Conservation (phyloP, 208 protist species). For the Spongospora subterranea region DNA sequence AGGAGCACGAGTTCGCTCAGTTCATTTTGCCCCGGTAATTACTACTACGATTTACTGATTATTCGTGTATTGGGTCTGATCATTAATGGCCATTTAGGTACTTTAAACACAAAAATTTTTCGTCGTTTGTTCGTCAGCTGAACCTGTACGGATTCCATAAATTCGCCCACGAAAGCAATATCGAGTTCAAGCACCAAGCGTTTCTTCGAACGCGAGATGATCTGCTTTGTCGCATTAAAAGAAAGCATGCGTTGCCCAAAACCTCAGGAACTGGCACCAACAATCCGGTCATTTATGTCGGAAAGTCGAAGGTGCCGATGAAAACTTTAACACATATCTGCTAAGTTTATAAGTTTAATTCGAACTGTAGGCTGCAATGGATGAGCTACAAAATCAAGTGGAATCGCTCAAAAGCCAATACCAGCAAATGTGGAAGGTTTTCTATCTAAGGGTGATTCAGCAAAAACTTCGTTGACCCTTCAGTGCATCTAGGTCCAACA, state of each 20-base stretch:
- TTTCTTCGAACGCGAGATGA: slow-evolving; percentile 15
- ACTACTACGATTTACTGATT: not conserved
- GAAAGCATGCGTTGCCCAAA: slow-evolving; percentile 31
- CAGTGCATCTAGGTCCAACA: slow-evolving; percentile 13
- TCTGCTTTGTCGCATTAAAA: not conserved
- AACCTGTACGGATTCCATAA: slow-evolving; percentile 55
- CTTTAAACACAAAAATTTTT: slow-evolving; percentile 57
- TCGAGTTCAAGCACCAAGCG: slow-evolving; percentile 55
- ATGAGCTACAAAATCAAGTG: slow-evolving; percentile 38
- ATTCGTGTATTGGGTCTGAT: not conserved
- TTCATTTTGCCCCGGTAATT: slow-evolving; percentile 1
- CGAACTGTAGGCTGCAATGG: not conserved
- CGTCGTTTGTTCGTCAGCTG: slow-evolving; percentile 51
- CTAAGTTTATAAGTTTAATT: not conserved
- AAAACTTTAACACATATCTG: not conserved
- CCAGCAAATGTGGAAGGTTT: slow-evolving; percentile 54
- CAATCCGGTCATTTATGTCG: not conserved
- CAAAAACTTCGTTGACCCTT: not conserved
- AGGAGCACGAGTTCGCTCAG: slow-evolving; percentile 51
- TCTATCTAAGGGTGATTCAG: not conserved
- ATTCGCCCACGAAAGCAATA: slow-evolving; percentile 38
- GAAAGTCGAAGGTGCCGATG: not conserved
- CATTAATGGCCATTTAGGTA: not conserved
- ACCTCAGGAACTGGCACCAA: not conserved
- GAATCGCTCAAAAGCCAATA: slow-evolving; percentile 9